Evolutionary conservation across 306 rosid genomes (phyloP), one percentile per base, ranked within the genome.

Genomic region (Erythrophleum fordii): DNA sequence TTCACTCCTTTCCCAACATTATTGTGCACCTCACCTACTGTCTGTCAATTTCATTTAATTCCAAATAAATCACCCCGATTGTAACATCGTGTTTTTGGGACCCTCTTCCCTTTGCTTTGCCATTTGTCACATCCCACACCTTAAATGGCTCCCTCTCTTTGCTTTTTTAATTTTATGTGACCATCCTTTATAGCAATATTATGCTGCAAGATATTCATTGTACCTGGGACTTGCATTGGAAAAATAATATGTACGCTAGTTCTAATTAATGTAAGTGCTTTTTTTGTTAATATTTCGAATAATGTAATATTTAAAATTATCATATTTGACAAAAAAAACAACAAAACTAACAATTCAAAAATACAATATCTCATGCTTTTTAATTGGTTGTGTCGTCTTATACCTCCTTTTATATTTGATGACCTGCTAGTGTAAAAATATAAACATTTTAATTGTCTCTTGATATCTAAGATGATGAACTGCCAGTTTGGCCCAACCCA

Each of bases 1-100:
- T 87, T 90, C 53, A 92, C 86, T 89, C 42, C 75, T 12, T 55
- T 59, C 72, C 72, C 80, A 76, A 79, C 87, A 89, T 45, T 61
- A 86, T 71, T 75, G 82, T 81, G 76, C 56, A 80, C n/a, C 87
- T 72, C 88, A 92, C 68, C 97, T 7, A 87, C 93, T 35, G 80
- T 77, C 90, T 86, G 93, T n/a, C 66, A 22, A 20, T 6, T 26
- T 83, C 85, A 80, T 81, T 85, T 23, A 85, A 17, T 77, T 73
- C 61, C 35, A 29, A 66, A 67, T 86, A 69, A 80, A 60, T 74
- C 29, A 28, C 77, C 77, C 28, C 69, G 44, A 8, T 20, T 66
- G 3, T 34, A 37, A 73, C 22, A 16, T 52, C 9, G 5, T 1
- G 25, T 66, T 1, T 37, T 18, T 71, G 44, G 74, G 62, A n/a